Evolutionary conservation across 2,329 filamentous ascomycete genomes (phyloP).

Genomic region (Raffaelea albimanens): DNA sequence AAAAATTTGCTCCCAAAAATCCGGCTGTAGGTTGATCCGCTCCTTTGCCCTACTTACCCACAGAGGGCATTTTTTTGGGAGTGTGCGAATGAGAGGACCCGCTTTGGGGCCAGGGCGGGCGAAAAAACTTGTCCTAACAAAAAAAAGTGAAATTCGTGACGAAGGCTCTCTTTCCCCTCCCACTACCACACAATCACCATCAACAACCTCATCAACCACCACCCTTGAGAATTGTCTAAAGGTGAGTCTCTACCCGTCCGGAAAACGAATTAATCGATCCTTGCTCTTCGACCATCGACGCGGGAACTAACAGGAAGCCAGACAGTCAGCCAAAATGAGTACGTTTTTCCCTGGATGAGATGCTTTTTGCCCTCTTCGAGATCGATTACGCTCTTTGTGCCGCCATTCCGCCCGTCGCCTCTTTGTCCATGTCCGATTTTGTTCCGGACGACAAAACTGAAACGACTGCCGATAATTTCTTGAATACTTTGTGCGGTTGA

Average conservation of each 20-base stretch:
- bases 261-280: neutral
- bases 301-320: slow-evolving; percentile 9
- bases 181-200: neutral
- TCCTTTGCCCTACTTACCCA: neutral
- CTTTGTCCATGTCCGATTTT: too few species aligned
- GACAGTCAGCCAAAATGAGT: slow-evolving; percentile 46
- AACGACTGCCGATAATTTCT: too few species aligned
- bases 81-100: too few species aligned
- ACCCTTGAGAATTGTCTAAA: slow-evolving; percentile 6
- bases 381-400: neutral
- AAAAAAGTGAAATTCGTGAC: neutral
- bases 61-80: neutral
- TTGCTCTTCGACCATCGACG: neutral
- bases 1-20: neutral
- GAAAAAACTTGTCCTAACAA: slow-evolving; percentile 6
- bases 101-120: neutral
- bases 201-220: slow-evolving; percentile 1
- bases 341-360: slow-evolving; percentile 23
- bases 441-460: too few species aligned
- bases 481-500: too few species aligned
- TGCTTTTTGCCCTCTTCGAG: neutral
- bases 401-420: too few species aligned
- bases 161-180: neutral
- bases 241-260: neutral
- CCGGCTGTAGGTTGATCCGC: neutral